Conservation (phyloP, 352 stramenopile species). For the Globisporangium uncinulatum region DNA sequence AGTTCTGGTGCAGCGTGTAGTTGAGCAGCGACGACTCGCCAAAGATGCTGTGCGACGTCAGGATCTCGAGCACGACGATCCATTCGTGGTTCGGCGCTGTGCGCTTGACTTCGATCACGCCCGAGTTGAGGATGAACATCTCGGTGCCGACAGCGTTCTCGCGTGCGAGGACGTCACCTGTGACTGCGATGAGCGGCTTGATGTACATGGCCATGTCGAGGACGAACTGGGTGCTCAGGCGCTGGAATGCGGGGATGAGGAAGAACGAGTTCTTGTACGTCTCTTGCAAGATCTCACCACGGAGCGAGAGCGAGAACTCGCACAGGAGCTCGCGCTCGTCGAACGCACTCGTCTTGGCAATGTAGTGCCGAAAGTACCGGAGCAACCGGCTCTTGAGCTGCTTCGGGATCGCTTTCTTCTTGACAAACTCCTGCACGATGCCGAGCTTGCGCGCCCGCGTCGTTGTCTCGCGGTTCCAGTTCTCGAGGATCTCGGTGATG, state of each 20-base stretch:
- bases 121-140: constrained; percentile 81
- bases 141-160: constrained; percentile 65
- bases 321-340: constrained; percentile 69
- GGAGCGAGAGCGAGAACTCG: constrained; percentile 71
- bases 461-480: constrained; percentile 63
- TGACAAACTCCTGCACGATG: constrained; percentile 60
- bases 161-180: constrained; percentile 55
- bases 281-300: constrained; percentile 67
- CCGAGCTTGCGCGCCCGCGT: constrained; percentile 49
- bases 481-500: constrained; percentile 80
- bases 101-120: constrained; percentile 64
- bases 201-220: constrained; percentile 86
- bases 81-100: constrained; percentile 45
- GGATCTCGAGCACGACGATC: constrained; percentile 70
- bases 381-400: constrained; percentile 42
- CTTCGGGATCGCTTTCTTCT: constrained; percentile 52
- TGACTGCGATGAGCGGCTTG: constrained; percentile 68
- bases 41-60: constrained; percentile 65
- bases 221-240: constrained; percentile 70
- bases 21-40: constrained; percentile 64
- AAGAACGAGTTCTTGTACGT: constrained; percentile 77
- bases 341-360: constrained; percentile 69
- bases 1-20: constrained; percentile 72
- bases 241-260: constrained; percentile 60
- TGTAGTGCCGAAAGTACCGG: constrained; percentile 79